These are phyloP conservation scores for Neofusicoccum sp. DNA, from an alignment of 2,329 filamentous ascomycete genomes.

Conservation along the genomic window DNA sequence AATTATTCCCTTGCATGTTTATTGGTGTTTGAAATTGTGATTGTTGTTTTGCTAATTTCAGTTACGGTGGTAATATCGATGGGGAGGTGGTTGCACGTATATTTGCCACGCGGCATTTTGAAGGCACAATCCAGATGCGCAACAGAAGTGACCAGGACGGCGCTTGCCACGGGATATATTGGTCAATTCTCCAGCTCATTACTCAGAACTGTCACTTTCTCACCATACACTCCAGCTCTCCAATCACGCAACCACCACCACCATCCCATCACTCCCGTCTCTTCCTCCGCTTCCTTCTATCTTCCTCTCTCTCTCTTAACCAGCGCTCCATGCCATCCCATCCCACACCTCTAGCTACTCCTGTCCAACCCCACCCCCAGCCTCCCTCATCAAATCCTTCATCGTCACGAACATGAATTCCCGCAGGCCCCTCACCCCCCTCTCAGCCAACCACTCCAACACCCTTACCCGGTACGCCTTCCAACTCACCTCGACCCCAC, in stretches of 20 bases:
- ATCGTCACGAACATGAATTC: slow-evolving; percentile 78
- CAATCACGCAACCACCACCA: neutral
- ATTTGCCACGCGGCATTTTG: neutral
- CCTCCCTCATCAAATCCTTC: slow-evolving; percentile 38
- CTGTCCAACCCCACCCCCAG: neutral
- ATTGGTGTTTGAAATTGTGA: neutral
- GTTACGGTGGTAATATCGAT: too few relatives aligned
- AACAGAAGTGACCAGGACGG: too few relatives aligned
- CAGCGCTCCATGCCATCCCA: too few relatives aligned
- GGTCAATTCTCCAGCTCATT: too few relatives aligned
- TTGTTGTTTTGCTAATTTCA: neutral
- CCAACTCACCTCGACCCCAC: slow-evolving; percentile 55
- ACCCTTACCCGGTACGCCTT: slow-evolving; percentile 74
- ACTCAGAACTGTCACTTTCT: too few relatives aligned
- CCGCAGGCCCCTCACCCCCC: slow-evolving; percentile 64
- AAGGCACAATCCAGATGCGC: too few relatives aligned
- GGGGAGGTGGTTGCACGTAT: too few relatives aligned
- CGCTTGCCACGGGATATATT: too few relatives aligned
- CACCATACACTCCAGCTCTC: too few relatives aligned
- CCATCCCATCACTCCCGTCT: neutral
- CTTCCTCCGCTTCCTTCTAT: neutral
- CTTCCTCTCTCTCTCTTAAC: too few relatives aligned
- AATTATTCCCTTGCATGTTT: slow-evolving; percentile 2
- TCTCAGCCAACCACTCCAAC: slow-evolving; percentile 63
- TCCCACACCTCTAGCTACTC: too few relatives aligned